Conservation (phyloP, 2,329 filamentous ascomycete species). For the Tolypocladium amazonense region DNA sequence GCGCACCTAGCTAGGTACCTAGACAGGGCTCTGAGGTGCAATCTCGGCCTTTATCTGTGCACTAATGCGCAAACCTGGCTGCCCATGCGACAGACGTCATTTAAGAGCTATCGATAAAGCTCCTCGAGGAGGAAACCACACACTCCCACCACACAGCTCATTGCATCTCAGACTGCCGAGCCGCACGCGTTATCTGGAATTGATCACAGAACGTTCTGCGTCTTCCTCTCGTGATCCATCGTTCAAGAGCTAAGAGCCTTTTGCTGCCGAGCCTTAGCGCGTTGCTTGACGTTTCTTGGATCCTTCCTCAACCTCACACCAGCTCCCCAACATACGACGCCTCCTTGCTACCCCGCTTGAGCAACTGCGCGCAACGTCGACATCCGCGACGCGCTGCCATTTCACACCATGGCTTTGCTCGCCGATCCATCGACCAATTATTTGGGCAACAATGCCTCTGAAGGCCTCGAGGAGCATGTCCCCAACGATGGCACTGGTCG, state of each 20-base stretch:
- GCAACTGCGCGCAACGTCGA: not conserved
- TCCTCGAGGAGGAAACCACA: not conserved
- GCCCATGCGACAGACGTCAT: not conserved
- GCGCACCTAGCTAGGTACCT: not conserved
- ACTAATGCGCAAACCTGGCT: not conserved
- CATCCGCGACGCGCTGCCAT: not conserved
- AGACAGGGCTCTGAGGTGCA: not conserved
- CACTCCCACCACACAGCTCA: not conserved
- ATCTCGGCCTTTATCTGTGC: not conserved
- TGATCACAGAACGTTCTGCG: not conserved
- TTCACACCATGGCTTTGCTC: not conserved
- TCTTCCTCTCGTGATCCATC: not conserved
- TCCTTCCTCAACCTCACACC: not conserved
- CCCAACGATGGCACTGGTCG: conserved; percentile 65
- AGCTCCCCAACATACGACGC: not conserved
- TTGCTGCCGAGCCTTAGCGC: not conserved
- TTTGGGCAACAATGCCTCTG: conserved; percentile 5
- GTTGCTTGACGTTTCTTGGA: not conserved
- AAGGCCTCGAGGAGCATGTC: conserved; percentile 35
- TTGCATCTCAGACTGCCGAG: not conserved
- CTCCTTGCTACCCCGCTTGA: not conserved
- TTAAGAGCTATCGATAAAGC: conserved; percentile 1
- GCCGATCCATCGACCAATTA: not conserved
- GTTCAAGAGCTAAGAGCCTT: not conserved
- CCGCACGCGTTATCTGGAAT: not conserved